Evolutionary conservation across 371 early-diverging fungal genomes (phyloP).

Genomic region (Zychaea mexicana): DNA sequence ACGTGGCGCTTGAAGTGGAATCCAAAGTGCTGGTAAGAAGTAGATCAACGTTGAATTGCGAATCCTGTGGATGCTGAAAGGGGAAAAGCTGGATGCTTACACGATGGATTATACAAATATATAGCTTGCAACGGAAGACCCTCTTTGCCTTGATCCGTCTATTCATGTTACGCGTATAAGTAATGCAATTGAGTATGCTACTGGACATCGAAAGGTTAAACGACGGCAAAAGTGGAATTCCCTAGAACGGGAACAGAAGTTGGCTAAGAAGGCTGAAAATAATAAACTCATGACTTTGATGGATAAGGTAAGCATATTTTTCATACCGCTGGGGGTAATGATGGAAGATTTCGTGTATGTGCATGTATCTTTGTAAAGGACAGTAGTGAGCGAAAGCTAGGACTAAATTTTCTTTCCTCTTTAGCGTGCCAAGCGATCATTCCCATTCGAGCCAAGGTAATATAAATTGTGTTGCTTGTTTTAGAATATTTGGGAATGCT

Average conservation of each 20-base stretch:
- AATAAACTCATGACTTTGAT: slow-evolving; percentile 63
- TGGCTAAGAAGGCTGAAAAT: slow-evolving; percentile 60
- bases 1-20: slow-evolving; percentile 56
- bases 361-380: too few species aligned
- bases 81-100: background rate
- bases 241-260: slow-evolving; percentile 58
- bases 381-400: too few species aligned
- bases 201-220: slow-evolving; percentile 37
- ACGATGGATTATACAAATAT: background rate
- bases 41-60: background rate
- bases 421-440: slow-evolving; percentile 47
- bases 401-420: too few species aligned
- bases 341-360: too few species aligned
- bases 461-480: too few species aligned
- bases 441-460: slow-evolving; percentile 47
- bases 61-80: too few species aligned
- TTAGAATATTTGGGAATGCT: too few species aligned
- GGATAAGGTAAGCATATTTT: slow-evolving; percentile 48
- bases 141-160: slow-evolving; percentile 61
- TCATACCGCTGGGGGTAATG: background rate
- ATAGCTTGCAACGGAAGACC: slow-evolving; percentile 62
- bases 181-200: slow-evolving; percentile 54
- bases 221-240: slow-evolving; percentile 64
- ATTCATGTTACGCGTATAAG: slow-evolving; percentile 58
- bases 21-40: slow-evolving; percentile 55